Conservation (phyloP, 306 rosid genomes). For the Quercus robur region DNA sequence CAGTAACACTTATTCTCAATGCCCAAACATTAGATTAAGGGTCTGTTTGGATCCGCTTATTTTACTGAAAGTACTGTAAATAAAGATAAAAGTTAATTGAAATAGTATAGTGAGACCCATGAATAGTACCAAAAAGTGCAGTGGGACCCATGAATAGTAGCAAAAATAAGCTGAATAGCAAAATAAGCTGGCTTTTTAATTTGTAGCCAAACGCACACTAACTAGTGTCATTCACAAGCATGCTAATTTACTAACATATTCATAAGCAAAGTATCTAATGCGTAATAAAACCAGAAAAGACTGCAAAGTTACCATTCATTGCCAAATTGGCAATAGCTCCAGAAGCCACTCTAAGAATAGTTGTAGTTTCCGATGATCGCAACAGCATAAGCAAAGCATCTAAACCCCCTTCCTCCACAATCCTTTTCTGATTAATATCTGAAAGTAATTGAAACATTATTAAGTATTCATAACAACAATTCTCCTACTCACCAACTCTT, state of each 20-base stretch:
- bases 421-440: conserved; percentile 64
- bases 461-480: neutral
- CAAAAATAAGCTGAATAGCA: no score
- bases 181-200: no score
- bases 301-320: conserved; percentile 55
- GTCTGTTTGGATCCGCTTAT: no score
- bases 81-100: no score
- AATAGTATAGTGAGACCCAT: rapidly evolving
- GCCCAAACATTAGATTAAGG: neutral
- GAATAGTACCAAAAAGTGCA: no score
- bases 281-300: neutral
- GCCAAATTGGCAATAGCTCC: conserved; percentile 79
- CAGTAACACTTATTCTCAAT: neutral
- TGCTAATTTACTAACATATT: neutral
- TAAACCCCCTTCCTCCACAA: conserved; percentile 70
- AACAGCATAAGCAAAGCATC: conserved; percentile 58
- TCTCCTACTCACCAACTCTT: neutral
- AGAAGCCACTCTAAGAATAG: conserved; percentile 68
- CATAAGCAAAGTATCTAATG: neutral
- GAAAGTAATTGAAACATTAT: conserved; percentile 17
- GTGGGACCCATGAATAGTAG: no score
- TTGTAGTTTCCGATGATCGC: conserved; percentile 51
- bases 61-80: no score
- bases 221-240: neutral
- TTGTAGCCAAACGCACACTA: no score